These are phyloP conservation scores for Phytophthora kernoviae DNA, from an alignment of 352 stramenopile species.

Conservation along the genomic window DNA sequence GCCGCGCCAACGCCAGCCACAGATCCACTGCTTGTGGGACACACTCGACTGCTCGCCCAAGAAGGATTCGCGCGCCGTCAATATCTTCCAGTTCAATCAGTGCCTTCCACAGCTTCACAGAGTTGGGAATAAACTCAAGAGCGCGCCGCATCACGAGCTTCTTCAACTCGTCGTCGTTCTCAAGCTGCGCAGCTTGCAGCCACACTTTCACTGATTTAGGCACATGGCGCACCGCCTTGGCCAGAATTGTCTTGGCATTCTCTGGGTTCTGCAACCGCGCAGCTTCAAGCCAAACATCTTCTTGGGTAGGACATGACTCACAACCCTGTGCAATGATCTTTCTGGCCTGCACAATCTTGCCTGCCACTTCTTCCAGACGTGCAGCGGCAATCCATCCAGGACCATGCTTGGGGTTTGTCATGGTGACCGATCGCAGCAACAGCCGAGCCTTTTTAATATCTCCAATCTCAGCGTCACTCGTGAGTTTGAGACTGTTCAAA, in stretches of 20 bases:
- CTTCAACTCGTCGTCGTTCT: slow-evolving; percentile 87
- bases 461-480: slow-evolving; percentile 94
- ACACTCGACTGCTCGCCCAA: slow-evolving; percentile 98
- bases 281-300: slow-evolving; percentile 99
- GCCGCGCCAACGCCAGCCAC: slow-evolving; percentile 97
- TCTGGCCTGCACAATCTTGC: slow-evolving; percentile 95
- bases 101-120: slow-evolving; percentile 98
- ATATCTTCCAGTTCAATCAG: slow-evolving; percentile 98
- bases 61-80: slow-evolving; percentile 95
- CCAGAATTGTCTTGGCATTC: slow-evolving; percentile 97
- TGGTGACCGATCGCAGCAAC: slow-evolving; percentile 95
- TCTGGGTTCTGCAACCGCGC: slow-evolving; percentile 94
- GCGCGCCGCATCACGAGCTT: slow-evolving; percentile 91
- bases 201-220: slow-evolving; percentile 96
- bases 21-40: slow-evolving; percentile 97
- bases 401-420: slow-evolving; percentile 98
- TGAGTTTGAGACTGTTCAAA: slow-evolving; percentile 95
- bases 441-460: slow-evolving; percentile 99
- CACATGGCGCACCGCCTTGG: slow-evolving; percentile 93
- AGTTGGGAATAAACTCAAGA: slow-evolving; percentile 97
- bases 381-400: slow-evolving; percentile 98
- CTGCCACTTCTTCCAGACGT: slow-evolving; percentile 97
- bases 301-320: slow-evolving; percentile 94
- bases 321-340: slow-evolving; percentile 98
- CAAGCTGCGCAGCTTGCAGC: slow-evolving; percentile 95